These are phyloP conservation scores for Kickxella alabastrina DNA, from an alignment of 192 early-diverging fungal genomes.

Conservation along the genomic window DNA sequence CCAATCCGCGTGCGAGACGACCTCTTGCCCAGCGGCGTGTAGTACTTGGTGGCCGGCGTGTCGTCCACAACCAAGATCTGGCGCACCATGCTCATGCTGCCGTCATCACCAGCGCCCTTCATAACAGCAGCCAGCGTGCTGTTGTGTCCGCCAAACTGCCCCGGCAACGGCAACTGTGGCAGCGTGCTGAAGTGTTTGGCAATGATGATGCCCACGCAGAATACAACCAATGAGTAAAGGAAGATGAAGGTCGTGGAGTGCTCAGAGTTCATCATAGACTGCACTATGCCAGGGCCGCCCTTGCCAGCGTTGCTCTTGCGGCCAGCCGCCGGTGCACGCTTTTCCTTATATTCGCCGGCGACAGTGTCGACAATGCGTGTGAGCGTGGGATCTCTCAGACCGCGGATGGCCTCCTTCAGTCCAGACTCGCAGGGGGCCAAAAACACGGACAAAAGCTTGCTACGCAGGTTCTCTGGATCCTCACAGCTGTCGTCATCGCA, in stretches of 20 bases:
- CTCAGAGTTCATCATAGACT: slow-evolving; percentile 35
- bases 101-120: slow-evolving; percentile 10
- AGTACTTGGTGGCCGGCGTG: slow-evolving; percentile 36
- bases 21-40: slow-evolving; percentile 41
- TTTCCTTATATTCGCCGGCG: slow-evolving; percentile 25
- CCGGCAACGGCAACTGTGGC: slow-evolving; percentile 29
- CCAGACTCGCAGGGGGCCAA: slow-evolving; percentile 36
- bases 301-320: slow-evolving; percentile 3
- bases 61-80: slow-evolving; percentile 52
- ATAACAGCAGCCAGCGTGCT: slow-evolving; percentile 18
- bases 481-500: slow-evolving; percentile 22
- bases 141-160: slow-evolving; percentile 27
- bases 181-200: slow-evolving; percentile 46
- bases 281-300: slow-evolving; percentile 9
- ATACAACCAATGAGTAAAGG: slow-evolving; percentile 48
- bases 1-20: slow-evolving; percentile 42
- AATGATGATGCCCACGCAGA: slow-evolving; percentile 50
- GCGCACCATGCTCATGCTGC: slow-evolving; percentile 38
- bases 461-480: slow-evolving; percentile 28
- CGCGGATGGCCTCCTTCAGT: slow-evolving; percentile 41
- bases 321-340: slow-evolving; percentile 1
- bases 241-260: slow-evolving; percentile 41
- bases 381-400: slow-evolving; percentile 38
- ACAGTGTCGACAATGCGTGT: slow-evolving; percentile 49
- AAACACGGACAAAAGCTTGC: slow-evolving; percentile 41